Percentiles rank a stretch among this genome's conserved stretches.
Evolutionary conservation across 2,329 filamentous ascomycete genomes (phyloP).

Genomic region (Capronia americana): DNA sequence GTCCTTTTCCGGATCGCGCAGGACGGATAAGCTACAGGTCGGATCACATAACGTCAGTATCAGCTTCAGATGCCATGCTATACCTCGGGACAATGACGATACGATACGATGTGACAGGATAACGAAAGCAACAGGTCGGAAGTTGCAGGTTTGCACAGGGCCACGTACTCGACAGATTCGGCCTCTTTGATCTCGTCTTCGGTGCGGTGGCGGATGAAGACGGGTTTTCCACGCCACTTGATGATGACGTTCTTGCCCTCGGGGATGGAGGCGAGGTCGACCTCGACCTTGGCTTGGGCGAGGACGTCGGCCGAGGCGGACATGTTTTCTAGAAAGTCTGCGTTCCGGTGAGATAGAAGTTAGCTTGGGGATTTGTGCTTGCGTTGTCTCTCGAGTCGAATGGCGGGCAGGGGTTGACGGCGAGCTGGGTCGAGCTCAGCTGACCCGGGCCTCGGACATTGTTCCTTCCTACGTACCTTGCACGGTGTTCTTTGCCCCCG

Average conservation of each 20-base stretch:
- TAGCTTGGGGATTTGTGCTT: slow-evolving; percentile 2
- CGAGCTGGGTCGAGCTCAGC: too few relatives aligned
- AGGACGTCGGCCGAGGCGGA: slow-evolving; percentile 97
- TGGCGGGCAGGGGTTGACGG: too few relatives aligned
- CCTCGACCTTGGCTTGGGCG: slow-evolving; percentile 99
- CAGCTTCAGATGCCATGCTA: neutral
- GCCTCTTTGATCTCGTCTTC: slow-evolving; percentile 91
- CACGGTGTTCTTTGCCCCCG: slow-evolving; percentile 96
- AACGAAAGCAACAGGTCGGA: neutral
- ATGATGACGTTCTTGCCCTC: slow-evolving; percentile 99
- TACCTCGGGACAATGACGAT: neutral
- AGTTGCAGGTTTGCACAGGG: neutral
- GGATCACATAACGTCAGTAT: neutral
- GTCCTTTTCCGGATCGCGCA: slow-evolving; percentile 92
- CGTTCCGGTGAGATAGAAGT: slow-evolving; percentile 21
- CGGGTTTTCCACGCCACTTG: slow-evolving; percentile 99
- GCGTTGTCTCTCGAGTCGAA: neutral
- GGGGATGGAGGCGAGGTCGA: slow-evolving; percentile 88
- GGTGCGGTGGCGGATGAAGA: slow-evolving; percentile 99
- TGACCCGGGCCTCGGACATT: neutral
- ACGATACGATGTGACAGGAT: neutral
- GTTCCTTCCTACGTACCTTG: slow-evolving; percentile 73
- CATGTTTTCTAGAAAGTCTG: slow-evolving; percentile 99
- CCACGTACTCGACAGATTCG: slow-evolving; percentile 72
- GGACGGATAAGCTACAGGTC: slow-evolving; percentile 62